These are phyloP conservation scores for Leccinum variabile DNA, from an alignment of 1,284 basidiomycete species.

Conservation along the genomic window DNA sequence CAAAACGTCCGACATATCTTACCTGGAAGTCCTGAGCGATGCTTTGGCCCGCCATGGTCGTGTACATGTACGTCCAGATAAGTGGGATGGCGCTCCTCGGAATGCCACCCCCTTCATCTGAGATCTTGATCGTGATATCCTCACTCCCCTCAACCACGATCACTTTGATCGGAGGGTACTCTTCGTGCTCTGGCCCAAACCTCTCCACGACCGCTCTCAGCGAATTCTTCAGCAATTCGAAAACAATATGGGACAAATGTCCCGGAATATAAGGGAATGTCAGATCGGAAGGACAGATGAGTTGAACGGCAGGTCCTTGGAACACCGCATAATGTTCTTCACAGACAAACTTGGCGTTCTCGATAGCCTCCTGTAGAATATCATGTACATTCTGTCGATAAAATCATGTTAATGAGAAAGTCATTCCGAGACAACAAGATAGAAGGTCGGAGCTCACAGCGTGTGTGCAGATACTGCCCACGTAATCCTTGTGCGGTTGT, in stretches of 20 bases:
- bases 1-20: neutral
- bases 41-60: constrained; percentile 89
- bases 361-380: constrained; percentile 95
- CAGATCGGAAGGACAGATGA: constrained; percentile 89
- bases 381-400: constrained; percentile 78
- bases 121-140: constrained; percentile 98
- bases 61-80: constrained; percentile 99
- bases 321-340: constrained; percentile 97
- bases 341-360: constrained; percentile 96
- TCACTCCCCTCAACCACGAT: constrained; percentile 94
- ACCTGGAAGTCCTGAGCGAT: constrained; percentile 80
- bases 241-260: constrained; percentile 93
- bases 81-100: constrained; percentile 88
- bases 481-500: constrained; percentile 86
- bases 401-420: neutral
- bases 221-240: constrained; percentile 97
- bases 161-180: constrained; percentile 94
- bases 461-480: constrained; percentile 96
- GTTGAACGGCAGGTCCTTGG: constrained; percentile 92
- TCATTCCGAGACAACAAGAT: constrained; percentile 5
- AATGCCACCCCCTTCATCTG: constrained; percentile 94
- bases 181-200: constrained; percentile 81
- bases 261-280: constrained; percentile 95
- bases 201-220: constrained; percentile 94
- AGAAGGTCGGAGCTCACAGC: constrained; percentile 53